Evolutionary conservation across 345 rosid species (phyloP).

Genomic region (Gossypium ekmanianum): DNA sequence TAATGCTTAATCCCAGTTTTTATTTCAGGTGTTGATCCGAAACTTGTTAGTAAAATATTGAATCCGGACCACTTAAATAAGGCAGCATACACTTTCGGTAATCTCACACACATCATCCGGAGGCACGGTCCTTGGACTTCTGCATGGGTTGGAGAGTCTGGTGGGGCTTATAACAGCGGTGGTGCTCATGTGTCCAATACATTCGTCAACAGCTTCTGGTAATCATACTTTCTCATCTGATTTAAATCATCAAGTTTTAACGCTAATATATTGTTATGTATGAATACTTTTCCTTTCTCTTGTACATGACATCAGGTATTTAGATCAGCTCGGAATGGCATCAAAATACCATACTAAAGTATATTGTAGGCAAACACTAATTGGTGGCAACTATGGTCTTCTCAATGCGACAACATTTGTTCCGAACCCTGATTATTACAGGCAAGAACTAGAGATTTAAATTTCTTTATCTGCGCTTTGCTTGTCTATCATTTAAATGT

Average conservation of each 20-base stretch:
- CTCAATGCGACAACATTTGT: constrained; percentile 58
- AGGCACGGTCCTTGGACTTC: constrained; percentile 82
- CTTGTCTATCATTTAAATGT: background rate
- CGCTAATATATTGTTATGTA: background rate
- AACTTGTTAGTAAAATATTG: constrained; percentile 68
- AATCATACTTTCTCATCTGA: constrained; percentile 16
- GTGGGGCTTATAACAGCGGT: constrained; percentile 97
- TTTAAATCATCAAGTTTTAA: constrained; percentile 10
- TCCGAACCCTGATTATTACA: constrained; percentile 95
- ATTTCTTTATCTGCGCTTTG: background rate
- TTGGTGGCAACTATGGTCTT: constrained; percentile 91
- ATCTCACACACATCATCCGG: constrained; percentile 47
- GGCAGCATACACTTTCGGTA: constrained; percentile 52
- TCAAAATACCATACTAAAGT: constrained; percentile 86
- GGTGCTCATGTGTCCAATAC: constrained; percentile 79
- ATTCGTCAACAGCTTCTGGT: constrained; percentile 95
- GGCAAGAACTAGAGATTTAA: constrained; percentile 42
- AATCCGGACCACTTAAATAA: constrained; percentile 61
- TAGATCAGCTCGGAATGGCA: constrained; percentile 98
- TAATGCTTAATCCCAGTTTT: background rate
- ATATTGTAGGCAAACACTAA: constrained; percentile 91
- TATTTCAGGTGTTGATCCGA: constrained; percentile 73
- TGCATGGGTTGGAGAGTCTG: constrained; percentile 99
- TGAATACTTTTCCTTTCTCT: constrained; percentile 3
- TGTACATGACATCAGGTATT: constrained; percentile 51